These are phyloP conservation scores for Penicillium sp. DNA, from an alignment of 2,329 filamentous ascomycete species.

Conservation along the genomic window DNA sequence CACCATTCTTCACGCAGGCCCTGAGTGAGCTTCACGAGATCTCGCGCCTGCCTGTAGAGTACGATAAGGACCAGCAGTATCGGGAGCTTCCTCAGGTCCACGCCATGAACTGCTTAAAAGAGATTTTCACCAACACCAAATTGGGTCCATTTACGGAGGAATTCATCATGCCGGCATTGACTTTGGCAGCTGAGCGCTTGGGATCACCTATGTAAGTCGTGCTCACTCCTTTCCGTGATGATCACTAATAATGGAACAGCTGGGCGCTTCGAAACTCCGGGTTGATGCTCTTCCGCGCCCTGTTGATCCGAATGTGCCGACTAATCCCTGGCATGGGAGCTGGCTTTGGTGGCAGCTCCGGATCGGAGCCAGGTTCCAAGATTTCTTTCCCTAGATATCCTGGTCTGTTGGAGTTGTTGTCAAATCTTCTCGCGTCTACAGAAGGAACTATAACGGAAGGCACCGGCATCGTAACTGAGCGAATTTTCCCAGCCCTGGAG, in stretches of 20 bases:
- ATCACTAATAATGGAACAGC: constrained; percentile 38
- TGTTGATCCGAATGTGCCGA: constrained; percentile 63
- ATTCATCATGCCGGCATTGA: constrained; percentile 68
- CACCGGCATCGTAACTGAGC: constrained; percentile 38
- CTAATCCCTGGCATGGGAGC: constrained; percentile 41
- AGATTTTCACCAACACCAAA: constrained; percentile 79
- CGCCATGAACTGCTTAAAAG: constrained; percentile 87
- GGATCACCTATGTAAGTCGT: constrained; percentile 65
- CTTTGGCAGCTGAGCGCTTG: constrained; percentile 74
- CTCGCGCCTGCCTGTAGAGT: constrained; percentile 30
- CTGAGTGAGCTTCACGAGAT: constrained; percentile 41
- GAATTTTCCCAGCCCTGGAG: constrained; percentile 45
- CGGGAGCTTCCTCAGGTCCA: constrained; percentile 81
- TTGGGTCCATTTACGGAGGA: constrained; percentile 68
- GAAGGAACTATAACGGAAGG: constrained; percentile 22
- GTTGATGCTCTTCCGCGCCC: constrained; percentile 77
- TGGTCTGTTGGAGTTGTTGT: constrained; percentile 36
- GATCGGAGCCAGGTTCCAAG: constrained; percentile 41
- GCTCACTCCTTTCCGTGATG: not conserved
- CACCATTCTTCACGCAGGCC: constrained; percentile 39
- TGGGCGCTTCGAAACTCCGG: constrained; percentile 97
- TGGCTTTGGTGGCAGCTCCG: constrained; percentile 45
- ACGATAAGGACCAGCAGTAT: constrained; percentile 34
- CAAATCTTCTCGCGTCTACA: constrained; percentile 31
- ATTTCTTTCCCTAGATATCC: constrained; percentile 42